Evolutionary conservation across 2,329 filamentous ascomycete species (phyloP), one percentile per base, ranked within the genome.

Genomic region (Ascochyta pisi): DNA sequence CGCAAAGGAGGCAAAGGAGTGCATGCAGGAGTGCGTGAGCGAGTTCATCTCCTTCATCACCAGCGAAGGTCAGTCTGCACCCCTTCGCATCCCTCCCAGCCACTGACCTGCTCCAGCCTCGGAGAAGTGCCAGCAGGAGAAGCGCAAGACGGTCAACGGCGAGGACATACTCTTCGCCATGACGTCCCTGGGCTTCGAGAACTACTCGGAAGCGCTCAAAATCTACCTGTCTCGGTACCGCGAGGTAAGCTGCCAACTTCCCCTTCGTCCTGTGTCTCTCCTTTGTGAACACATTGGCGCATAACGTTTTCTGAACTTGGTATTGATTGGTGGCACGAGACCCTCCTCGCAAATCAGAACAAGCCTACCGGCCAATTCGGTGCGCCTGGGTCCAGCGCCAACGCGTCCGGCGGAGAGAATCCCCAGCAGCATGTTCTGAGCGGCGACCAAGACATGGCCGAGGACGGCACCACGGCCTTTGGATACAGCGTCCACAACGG

Each of bases 11-110:
- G 95, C 95, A 52, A 99, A 99, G 78, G 95, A 99, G 77, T 99
- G 95, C 80, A 98, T 99, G 95, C 95, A 99, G 78, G 95, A 99
- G 78, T 99, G 95, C 74, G 95, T 99, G 56, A 97, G 93, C 87
- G 95, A 99, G 80, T 99, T 99, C 78, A 99, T 99, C 82, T 96
- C 92, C 6, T 99, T 99, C 83, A 98, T 99, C 75, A 99, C 95
- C 33, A 98, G 94, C 77, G 95, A 99, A 84, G 95, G 95, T 96
- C 77, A 74, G 89, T 81, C 62, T 64, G 24, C 46, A 49, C 33
- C 8, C 24, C 19, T 8, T 4, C 3, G 19, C 6, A 3, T 12
- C 38, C 35, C 13, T 35, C 31, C 35, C 58, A 26, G 37, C 58
- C 57, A 44, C 62, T 71, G 44, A 73, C 52, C 50, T 8, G 10